Evolutionary conservation across 306 rosid genomes (phyloP), one percentile per base, ranked within the genome.

Genomic region (Acacia confusa): DNA sequence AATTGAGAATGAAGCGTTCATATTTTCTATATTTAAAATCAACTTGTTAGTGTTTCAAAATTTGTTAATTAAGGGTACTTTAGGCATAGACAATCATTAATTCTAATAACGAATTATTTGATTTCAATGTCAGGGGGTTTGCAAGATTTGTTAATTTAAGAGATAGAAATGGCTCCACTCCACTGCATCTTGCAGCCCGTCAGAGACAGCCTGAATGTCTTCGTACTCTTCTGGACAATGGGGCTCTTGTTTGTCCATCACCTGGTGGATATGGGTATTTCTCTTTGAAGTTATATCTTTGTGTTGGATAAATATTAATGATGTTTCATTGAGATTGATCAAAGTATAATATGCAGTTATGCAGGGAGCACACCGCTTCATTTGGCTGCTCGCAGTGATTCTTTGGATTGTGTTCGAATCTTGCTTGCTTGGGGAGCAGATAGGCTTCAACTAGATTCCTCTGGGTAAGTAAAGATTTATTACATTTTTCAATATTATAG

Each of bases 361-460:
- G 94, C 88, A 7, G 93, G 98, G 78, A 90, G 98, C 74, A 81
- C 91, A 2, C 96, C 98, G 0, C 98, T 94, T 76, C 98, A 94
- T 87, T 84, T 94, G 88, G 96, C 98, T 68, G 96, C 98, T 69
- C 89, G 93, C 58, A 85, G 90, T 74, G 98, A 97, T 78, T 92
- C 96, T 38, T 75, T 94, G 75, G 98, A 94, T 72, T 92, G 94
- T 83, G 86, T 94, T 76, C 87, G 98, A 9, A 84, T 87, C 82
- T 86, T 94, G 87, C 97, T 94, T 70, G 91, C 98, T 68, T 85
- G 97, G 94, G 97, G 98, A 84, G 98, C 98, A 0, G 96, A 94
- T 82, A 87, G 98, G 82, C 92, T 88, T 82, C 96, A 87, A 82
- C 75, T 86, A 75, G 98, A 94, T 84, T 81, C 94, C 34, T 84